A percentile compares a stretch with the other conserved stretches of the same genome.
phyloP scores from a whole-genome alignment of 805 yeast genomes.

The Kodamaea hsintzibuensis region DNA sequence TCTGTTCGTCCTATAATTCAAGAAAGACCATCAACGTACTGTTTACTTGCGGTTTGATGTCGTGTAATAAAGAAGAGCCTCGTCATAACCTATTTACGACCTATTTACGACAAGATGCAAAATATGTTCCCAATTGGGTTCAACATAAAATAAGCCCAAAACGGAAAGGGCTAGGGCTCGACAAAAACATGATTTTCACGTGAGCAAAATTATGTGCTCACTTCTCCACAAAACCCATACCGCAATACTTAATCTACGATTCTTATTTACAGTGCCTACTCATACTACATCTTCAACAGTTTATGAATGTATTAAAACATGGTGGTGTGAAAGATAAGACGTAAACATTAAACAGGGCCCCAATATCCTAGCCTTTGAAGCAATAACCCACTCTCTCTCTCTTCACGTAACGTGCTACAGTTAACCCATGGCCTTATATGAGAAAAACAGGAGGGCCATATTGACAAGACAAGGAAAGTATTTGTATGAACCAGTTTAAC shows the following conservation, averaged over 20 bases:
- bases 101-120: constrained; percentile 1
- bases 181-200: constrained; percentile 3
- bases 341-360: constrained; percentile 7
- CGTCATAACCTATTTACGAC: background rate
- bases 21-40: no score
- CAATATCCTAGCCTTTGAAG: background rate
- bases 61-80: background rate
- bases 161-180: constrained; percentile 15
- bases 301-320: constrained; percentile 14
- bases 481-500: constrained; percentile 46
- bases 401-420: background rate
- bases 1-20: no score
- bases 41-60: background rate
- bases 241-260: background rate
- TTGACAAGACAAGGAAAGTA: background rate
- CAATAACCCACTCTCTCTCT: background rate
- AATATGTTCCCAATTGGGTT: background rate
- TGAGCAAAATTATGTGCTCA: background rate
- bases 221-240: background rate
- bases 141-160: constrained; percentile 1
- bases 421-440: background rate
- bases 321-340: constrained; percentile 8
- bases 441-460: background rate
- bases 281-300: background rate
- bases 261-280: no score